Percentiles rank a stretch among this genome's conserved stretches.
Conservation (phyloP, 768 basidiomycete species). For the Hebeloma cylindrosporum region DNA sequence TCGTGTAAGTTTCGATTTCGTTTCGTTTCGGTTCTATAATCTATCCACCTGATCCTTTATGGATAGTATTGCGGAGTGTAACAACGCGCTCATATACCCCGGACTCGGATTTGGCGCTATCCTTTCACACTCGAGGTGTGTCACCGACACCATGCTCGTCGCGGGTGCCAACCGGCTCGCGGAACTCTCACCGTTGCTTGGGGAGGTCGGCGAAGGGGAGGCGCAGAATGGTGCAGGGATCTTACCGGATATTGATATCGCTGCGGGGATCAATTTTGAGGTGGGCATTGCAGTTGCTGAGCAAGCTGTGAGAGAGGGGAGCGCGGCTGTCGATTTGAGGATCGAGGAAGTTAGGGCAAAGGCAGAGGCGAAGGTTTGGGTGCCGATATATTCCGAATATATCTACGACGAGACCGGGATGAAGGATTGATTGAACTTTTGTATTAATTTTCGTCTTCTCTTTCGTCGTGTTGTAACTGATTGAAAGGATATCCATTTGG, state of each 20-base stretch:
- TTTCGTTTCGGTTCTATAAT: no score
- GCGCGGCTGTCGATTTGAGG: conserved; percentile 65
- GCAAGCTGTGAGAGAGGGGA: conserved; percentile 73
- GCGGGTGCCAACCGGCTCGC: conserved; percentile 77
- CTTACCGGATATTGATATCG: conserved; percentile 74
- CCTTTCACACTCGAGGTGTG: conserved; percentile 55
- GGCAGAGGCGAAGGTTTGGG: conserved; percentile 57
- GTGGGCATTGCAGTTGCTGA: conserved; percentile 82
- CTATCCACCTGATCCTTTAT: not conserved
- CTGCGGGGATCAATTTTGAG: conserved; percentile 73
- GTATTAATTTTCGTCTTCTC: no score
- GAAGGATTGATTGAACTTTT: no score
- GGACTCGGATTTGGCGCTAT: conserved; percentile 84
- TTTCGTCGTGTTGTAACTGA: no score
- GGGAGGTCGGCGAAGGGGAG: conserved; percentile 8
- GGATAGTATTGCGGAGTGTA: conserved; percentile 69
- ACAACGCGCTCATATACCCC: conserved; percentile 82
- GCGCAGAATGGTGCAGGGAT: conserved; percentile 67
- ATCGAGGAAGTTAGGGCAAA: conserved; percentile 54
- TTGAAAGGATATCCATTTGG: no score
- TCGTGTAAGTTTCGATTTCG: conserved; percentile 60
- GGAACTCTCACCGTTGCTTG: conserved; percentile 62
- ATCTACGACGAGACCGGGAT: conserved; percentile 58
- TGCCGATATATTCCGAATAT: conserved; percentile 66
- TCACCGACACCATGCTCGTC: conserved; percentile 89